Evolutionary conservation across 805 yeast genomes (phyloP), one percentile per base, ranked within the genome.

Genomic region (Teunomyces stri): DNA sequence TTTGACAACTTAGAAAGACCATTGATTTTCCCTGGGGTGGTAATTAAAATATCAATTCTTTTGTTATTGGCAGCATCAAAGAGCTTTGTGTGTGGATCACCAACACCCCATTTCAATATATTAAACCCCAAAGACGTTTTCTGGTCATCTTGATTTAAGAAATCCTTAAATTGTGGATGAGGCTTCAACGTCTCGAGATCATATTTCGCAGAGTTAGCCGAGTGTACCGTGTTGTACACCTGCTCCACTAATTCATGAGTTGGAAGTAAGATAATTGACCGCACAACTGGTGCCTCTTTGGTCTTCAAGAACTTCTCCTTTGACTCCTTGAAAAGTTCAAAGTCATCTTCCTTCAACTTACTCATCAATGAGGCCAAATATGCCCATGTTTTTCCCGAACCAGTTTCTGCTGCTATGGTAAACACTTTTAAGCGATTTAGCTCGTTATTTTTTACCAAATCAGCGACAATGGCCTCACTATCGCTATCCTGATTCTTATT

Each of bases 331-430:
- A 58, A 69, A 2, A 56, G 41, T 6, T 55, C 56, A 10, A 64
- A 49, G 47, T 84, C 83, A 43, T 78, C 81, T 48, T 84, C 82
- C 50, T 81, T 79, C 52, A 91, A 65, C 52, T 79, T 81, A 42
- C 89, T 85, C 33, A 91, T 52, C 30, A 92, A 52, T 0, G 96
- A 91, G 0, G 87, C 81, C 50, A 94, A 61, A 59, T 91, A 92
- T 0, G 97, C 90, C 83, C 96, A 82, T 0, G 99, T 92, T 61
- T 92, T 92, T 6, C 99, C 99, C 0, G 96, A 86, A 0, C 99
- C 99, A 0, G 99, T 92, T 62, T 94, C 98, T 2, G 97, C 96
- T 0, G 98, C 97, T 46, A 92, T 65, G 2, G 94, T 81, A 70
- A 81, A 89, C 0, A 84, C 77, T 53, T 82, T 81, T 42, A 82